Conservation (phyloP, 2,329 filamentous ascomycete genomes). For the Sphaerulina vaccinii region DNA sequence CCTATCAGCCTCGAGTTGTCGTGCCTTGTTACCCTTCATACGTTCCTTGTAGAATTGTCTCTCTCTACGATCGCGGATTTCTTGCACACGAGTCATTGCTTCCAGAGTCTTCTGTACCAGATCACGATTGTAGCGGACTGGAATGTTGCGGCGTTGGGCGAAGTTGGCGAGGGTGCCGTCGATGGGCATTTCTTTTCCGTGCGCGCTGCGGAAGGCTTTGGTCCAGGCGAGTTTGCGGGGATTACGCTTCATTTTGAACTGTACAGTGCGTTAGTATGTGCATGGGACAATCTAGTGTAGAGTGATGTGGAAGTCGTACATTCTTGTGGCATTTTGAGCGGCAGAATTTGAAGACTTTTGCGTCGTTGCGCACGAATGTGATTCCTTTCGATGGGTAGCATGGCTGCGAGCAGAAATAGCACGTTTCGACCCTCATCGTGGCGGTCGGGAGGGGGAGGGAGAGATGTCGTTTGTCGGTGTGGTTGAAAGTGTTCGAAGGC, state of each 20-base stretch:
- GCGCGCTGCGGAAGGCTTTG: slow-evolving; percentile 82
- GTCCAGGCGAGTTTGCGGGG: slow-evolving; percentile 96
- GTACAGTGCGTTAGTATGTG: slow-evolving; percentile 11
- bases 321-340: slow-evolving; percentile 66
- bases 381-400: slow-evolving; percentile 65
- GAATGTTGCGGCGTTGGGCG: slow-evolving; percentile 87
- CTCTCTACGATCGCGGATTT: slow-evolving; percentile 81
- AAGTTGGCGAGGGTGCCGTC: slow-evolving; percentile 85
- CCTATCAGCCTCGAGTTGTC: slow-evolving; percentile 73
- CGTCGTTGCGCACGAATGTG: slow-evolving; percentile 67
- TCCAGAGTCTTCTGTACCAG: slow-evolving; percentile 82
- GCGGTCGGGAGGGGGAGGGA: neutral
- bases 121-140: slow-evolving; percentile 92
- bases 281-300: slow-evolving; percentile 1
- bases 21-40: slow-evolving; percentile 85
- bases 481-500: neutral
- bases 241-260: slow-evolving; percentile 98
- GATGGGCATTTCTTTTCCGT: slow-evolving; percentile 83
- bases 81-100: slow-evolving; percentile 86
- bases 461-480: neutral
- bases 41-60: slow-evolving; percentile 90
- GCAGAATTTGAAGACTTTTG: slow-evolving; percentile 66
- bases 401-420: slow-evolving; percentile 70
- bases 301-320: slow-evolving; percentile 26
- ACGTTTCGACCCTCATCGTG: slow-evolving; percentile 58